These are phyloP conservation scores for Tausonia pullulans DNA, from an alignment of 1,284 basidiomycete genomes.

Conservation along the genomic window DNA sequence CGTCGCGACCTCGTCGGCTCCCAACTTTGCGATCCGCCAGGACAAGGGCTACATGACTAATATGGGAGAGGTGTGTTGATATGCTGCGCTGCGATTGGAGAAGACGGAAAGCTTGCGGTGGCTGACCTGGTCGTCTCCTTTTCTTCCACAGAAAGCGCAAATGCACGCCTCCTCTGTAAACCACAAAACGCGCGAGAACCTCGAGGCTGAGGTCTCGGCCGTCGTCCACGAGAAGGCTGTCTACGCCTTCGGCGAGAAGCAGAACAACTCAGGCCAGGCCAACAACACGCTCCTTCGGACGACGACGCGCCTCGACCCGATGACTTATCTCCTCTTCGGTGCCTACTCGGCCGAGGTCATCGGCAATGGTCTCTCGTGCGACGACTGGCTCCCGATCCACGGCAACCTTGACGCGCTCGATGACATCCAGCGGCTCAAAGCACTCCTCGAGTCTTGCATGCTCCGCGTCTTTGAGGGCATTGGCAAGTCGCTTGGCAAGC, in stretches of 20 bases:
- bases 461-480: conserved; percentile 86
- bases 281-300: conserved; percentile 56
- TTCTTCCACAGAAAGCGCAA: conserved; percentile 14
- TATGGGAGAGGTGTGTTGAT: background rate
- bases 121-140: background rate
- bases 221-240: conserved; percentile 57
- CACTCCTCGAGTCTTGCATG: conserved; percentile 72
- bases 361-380: conserved; percentile 65
- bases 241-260: conserved; percentile 75
- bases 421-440: conserved; percentile 72
- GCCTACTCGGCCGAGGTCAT: conserved; percentile 52
- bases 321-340: conserved; percentile 88
- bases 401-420: conserved; percentile 69
- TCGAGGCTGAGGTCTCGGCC: conserved; percentile 37
- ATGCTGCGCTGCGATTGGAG: background rate
- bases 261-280: conserved; percentile 39
- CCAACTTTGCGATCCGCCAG: conserved; percentile 85
- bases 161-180: conserved; percentile 86
- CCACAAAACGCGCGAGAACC: conserved; percentile 51
- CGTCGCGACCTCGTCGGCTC: conserved; percentile 75
- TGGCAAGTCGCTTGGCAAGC: conserved; percentile 25
- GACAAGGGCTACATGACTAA: conserved; percentile 59
- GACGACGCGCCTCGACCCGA: conserved; percentile 76
- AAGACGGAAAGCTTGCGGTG: background rate
- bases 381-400: conserved; percentile 79